phyloP scores from a whole-genome alignment of 768 basidiomycete genomes.

The Rhizopogon rudus region DNA sequence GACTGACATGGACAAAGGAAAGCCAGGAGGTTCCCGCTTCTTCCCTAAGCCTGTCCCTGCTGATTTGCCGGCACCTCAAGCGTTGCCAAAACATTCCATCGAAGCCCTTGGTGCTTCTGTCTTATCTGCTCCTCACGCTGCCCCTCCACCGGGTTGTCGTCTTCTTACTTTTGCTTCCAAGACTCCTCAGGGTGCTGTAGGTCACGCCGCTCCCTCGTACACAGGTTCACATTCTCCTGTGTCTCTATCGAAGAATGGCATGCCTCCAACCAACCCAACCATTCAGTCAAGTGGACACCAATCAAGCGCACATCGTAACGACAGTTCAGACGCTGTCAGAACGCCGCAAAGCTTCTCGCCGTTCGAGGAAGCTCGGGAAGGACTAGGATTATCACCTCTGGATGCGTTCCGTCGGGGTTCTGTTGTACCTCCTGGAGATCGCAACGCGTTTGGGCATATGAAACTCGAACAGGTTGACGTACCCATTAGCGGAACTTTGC shows the following conservation, averaged over 20 bases:
- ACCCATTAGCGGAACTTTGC: constrained; percentile 3
- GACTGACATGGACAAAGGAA: constrained; percentile 16
- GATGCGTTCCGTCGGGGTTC: constrained; percentile 19
- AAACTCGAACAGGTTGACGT: constrained; percentile 19
- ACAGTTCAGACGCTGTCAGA: constrained; percentile 10
- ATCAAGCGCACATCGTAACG: neutral
- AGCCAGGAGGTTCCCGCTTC: constrained; percentile 29
- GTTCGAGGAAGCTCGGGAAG: constrained; percentile 43
- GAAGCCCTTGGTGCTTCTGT: constrained; percentile 39
- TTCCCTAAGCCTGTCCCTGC: constrained; percentile 28
- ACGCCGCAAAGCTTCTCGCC: constrained; percentile 42
- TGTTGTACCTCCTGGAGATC: constrained; percentile 14
- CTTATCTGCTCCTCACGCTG: constrained; percentile 27
- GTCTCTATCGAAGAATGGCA: constrained; percentile 19
- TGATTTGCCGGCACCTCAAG: constrained; percentile 13
- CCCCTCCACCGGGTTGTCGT: constrained; percentile 36
- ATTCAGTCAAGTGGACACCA: neutral
- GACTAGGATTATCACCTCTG: constrained; percentile 5
- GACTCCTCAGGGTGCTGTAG: constrained; percentile 15
- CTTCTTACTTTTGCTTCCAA: constrained; percentile 35
- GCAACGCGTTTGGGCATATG: constrained; percentile 12
- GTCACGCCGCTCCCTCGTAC: constrained; percentile 12
- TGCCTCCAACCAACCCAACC: neutral
- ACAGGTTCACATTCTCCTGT: constrained; percentile 18
- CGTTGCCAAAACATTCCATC: constrained; percentile 19